Percentiles rank a stretch among this genome's conserved stretches.
Evolutionary conservation across 1,139 yeast species (phyloP).

Genomic region (Geotrichum restrictum): DNA sequence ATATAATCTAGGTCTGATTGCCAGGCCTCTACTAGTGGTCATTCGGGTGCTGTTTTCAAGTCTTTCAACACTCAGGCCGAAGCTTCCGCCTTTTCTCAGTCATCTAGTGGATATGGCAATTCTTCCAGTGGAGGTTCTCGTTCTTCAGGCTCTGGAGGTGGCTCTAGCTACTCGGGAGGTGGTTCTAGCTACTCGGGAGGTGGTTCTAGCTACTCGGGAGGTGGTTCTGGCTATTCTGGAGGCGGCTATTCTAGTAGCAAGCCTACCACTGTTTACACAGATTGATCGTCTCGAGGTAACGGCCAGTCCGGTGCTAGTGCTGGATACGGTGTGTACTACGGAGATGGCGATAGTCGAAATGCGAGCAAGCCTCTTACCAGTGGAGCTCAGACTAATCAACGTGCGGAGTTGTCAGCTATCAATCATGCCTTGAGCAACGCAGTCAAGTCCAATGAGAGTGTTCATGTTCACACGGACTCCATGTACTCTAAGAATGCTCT

Average conservation of each 20-base stretch:
- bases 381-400: constrained; percentile 62
- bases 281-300: constrained; percentile 64
- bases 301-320: constrained; percentile 48
- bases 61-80: constrained; percentile 47
- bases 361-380: constrained; percentile 48
- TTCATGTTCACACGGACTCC: constrained; percentile 53
- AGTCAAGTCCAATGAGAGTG: neutral
- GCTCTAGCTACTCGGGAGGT: neutral
- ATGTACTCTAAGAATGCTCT: constrained; percentile 50
- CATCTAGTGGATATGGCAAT: constrained; percentile 17
- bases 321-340: constrained; percentile 76
- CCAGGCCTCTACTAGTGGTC: constrained; percentile 47
- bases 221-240: neutral
- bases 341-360: constrained; percentile 52
- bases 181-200: neutral
- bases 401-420: constrained; percentile 75
- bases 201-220: neutral
- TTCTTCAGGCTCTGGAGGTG: constrained; percentile 10
- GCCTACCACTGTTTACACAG: constrained; percentile 49
- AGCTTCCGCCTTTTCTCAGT: constrained; percentile 44
- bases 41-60: constrained; percentile 52
- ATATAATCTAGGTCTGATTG: constrained; percentile 22
- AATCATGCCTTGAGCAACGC: constrained; percentile 46
- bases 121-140: constrained; percentile 4
- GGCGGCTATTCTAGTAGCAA: neutral